Percentiles rank a stretch among this genome's conserved stretches.
Evolutionary conservation across 805 yeast species (phyloP).

Genomic region (Myxozyma udenii): DNA sequence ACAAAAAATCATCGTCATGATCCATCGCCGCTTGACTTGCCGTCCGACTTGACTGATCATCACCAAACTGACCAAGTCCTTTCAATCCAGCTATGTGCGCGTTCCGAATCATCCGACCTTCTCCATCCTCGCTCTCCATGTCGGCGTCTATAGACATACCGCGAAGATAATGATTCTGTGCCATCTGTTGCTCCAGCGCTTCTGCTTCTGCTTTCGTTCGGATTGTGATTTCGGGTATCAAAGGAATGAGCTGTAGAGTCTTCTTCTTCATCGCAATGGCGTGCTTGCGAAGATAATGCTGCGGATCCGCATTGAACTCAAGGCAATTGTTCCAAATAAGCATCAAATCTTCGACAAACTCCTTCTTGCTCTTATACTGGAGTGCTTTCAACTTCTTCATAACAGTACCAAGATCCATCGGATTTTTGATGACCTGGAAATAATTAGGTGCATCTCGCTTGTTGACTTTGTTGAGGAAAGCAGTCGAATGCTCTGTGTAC

Average conservation of each 20-base stretch:
- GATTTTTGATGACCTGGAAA: constrained; percentile 80
- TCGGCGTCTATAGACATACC: constrained; percentile 28
- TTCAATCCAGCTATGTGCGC: not conserved
- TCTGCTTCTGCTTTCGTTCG: constrained; percentile 49
- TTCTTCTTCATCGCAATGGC: constrained; percentile 96
- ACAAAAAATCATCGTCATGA: constrained; percentile 13
- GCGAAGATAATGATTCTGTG: constrained; percentile 5
- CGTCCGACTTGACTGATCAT: not conserved
- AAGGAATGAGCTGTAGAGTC: constrained; percentile 67
- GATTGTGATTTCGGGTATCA: constrained; percentile 84
- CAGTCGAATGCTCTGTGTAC: constrained; percentile 93
- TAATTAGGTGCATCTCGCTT: constrained; percentile 98
- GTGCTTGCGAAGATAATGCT: constrained; percentile 83
- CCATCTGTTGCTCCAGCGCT: constrained; percentile 41
- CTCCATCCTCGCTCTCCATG: constrained; percentile 24
- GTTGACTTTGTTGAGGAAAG: constrained; percentile 91
- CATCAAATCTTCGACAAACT: constrained; percentile 93
- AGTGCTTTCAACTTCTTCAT: constrained; percentile 80
- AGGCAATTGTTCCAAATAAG: constrained; percentile 94
- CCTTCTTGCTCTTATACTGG: constrained; percentile 78
- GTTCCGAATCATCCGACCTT: not conserved
- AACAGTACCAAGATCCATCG: constrained; percentile 96
- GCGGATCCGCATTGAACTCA: constrained; percentile 90
- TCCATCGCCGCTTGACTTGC: constrained; percentile 3
- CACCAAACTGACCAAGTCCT: not conserved